Percentiles rank a stretch among this genome's conserved stretches.
Conservation (phyloP, 1,284 basidiomycete genomes). For the Apiotrichum sp. region DNA sequence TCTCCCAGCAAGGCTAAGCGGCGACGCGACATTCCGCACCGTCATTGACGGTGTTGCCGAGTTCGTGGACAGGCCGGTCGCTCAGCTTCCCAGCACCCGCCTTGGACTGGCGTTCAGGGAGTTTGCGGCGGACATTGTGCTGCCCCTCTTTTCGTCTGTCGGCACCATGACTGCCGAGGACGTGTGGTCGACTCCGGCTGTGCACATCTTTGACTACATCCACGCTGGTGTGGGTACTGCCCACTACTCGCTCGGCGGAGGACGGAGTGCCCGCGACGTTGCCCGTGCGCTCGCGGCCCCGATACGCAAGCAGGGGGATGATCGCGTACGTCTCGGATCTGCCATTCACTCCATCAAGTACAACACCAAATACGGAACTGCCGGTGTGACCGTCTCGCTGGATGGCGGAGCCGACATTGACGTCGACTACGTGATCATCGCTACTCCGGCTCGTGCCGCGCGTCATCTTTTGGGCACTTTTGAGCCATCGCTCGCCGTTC, state of each 20-base stretch:
- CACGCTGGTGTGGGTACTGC: constrained; percentile 34
- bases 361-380: constrained; percentile 9
- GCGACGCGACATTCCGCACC: constrained; percentile 29
- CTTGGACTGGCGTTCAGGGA: constrained; percentile 49
- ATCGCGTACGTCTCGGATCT: constrained; percentile 20
- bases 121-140: constrained; percentile 55
- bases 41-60: constrained; percentile 20
- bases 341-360: constrained; percentile 20
- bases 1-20: constrained; percentile 12
- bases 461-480: constrained; percentile 38
- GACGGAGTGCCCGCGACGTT: constrained; percentile 24
- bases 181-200: constrained; percentile 26
- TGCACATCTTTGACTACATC: constrained; percentile 36
- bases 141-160: constrained; percentile 65
- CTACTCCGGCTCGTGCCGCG: constrained; percentile 63
- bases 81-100: constrained; percentile 11
- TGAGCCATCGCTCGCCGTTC: constrained; percentile 15
- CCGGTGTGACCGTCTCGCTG: constrained; percentile 1
- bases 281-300: constrained; percentile 23
- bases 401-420: constrained; percentile 32
- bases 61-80: constrained; percentile 13
- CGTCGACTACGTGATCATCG: constrained; percentile 60
- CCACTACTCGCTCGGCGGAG: constrained; percentile 32
- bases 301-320: constrained; percentile 20
- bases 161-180: constrained; percentile 52